Percentiles rank a stretch among this genome's conserved stretches.
These are phyloP conservation scores for Oryza glaberrima DNA, from an alignment of 176 grass and related monocot genomes.

Conservation along the genomic window DNA sequence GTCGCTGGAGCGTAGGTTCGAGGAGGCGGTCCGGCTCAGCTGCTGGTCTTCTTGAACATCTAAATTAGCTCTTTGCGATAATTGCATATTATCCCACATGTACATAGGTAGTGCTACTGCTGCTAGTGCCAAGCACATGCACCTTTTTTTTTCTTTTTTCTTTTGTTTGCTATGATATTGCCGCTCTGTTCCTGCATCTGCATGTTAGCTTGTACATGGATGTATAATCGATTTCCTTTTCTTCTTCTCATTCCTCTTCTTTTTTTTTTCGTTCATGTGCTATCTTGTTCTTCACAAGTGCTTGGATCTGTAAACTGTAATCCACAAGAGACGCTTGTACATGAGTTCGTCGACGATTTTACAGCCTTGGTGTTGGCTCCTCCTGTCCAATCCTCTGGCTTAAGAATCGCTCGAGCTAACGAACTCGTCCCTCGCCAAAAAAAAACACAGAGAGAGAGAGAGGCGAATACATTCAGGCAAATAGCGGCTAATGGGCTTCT, in stretches of 20 bases:
- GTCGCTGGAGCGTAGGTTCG: constrained; percentile 50
- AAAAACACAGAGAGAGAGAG: too few species aligned
- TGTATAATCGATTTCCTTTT: too few species aligned
- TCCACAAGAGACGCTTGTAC: too few species aligned
- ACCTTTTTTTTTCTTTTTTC: too few species aligned
- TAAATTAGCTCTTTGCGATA: not conserved
- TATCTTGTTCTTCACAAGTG: not conserved
- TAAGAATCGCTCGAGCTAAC: not conserved
- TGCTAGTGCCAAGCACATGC: not conserved
- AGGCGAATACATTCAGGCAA: too few species aligned
- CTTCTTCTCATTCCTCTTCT: too few species aligned
- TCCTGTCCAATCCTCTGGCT: not conserved
- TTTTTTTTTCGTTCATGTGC: not conserved
- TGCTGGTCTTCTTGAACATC: constrained; percentile 62
- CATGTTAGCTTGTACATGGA: not conserved
- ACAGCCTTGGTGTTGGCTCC: too few species aligned
- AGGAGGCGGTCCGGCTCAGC: constrained; percentile 63
- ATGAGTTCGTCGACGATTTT: not conserved
- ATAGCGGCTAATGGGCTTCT: not conserved
- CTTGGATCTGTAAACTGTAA: too few species aligned
- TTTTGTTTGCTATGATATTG: not conserved
- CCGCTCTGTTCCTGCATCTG: not conserved
- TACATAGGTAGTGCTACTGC: not conserved
- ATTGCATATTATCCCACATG: not conserved
- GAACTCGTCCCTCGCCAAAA: not conserved